phyloP scores from a whole-genome alignment of 1,284 basidiomycete genomes.

The Ceratobasidium sp. region DNA sequence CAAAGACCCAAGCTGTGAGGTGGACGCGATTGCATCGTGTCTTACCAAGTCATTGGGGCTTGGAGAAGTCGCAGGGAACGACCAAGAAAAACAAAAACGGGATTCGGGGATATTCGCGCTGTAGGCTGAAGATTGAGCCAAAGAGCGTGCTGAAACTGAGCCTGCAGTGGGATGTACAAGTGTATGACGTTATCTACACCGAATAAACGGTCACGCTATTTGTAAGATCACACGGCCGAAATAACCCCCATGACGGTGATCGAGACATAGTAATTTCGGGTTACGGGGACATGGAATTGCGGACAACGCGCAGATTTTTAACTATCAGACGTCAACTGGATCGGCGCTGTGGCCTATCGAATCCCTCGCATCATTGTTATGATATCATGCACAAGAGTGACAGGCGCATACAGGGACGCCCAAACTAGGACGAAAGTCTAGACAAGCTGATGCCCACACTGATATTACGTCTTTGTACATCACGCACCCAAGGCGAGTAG shows the following conservation, averaged over 20 bases:
- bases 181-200: not conserved
- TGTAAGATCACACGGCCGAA: not conserved
- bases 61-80: not conserved
- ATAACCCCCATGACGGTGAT: too few relatives aligned
- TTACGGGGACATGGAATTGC: too few relatives aligned
- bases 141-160: slow-evolving; percentile 1
- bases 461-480: slow-evolving; percentile 18
- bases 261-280: too few relatives aligned
- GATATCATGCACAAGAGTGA: slow-evolving; percentile 3
- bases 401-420: not conserved
- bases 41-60: not conserved
- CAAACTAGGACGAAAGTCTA: slow-evolving; percentile 15
- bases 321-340: not conserved
- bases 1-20: slow-evolving; percentile 50
- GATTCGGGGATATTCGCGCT: not conserved
- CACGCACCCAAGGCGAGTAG: not conserved
- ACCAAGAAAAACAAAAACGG: not conserved
- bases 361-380: not conserved
- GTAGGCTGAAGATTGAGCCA: slow-evolving; percentile 3
- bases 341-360: not conserved
- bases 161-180: not conserved
- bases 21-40: slow-evolving; percentile 7
- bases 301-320: not conserved
- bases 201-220: not conserved
- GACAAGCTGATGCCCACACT: not conserved